Percentiles rank a stretch among this genome's conserved stretches.
Evolutionary conservation across 2,329 filamentous ascomycete genomes (phyloP).

Genomic region (Chrysoporthe puriensis): DNA sequence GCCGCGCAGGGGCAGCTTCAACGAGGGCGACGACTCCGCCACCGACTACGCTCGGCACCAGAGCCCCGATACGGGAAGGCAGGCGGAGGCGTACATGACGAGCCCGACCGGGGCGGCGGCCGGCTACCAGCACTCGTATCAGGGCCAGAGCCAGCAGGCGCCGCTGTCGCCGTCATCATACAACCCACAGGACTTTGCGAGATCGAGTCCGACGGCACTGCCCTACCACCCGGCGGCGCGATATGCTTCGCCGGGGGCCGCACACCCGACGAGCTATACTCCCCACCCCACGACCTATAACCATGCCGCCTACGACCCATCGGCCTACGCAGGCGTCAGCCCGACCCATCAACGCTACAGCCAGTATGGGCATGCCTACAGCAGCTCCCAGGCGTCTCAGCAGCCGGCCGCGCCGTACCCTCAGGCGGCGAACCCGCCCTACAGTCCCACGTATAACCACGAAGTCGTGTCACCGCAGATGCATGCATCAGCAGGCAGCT

Average conservation of each 20-base stretch:
- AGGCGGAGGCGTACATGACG: conserved; percentile 68
- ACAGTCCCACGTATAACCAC: conserved; percentile 31
- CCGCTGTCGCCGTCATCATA: conserved; percentile 59
- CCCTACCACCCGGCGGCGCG: conserved; percentile 52
- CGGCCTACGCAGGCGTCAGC: conserved; percentile 56
- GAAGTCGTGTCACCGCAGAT: conserved; percentile 24
- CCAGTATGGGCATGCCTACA: conserved; percentile 49
- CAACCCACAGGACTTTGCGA: conserved; percentile 70
- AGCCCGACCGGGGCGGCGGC: conserved; percentile 52
- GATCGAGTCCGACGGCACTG: conserved; percentile 56
- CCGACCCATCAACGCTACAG: conserved; percentile 55
- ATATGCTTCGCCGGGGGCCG: conserved; percentile 39
- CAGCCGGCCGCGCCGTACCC: conserved; percentile 40
- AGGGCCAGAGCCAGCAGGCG: conserved; percentile 48
- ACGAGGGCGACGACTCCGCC: conserved; percentile 72
- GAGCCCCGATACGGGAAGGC: conserved; percentile 32
- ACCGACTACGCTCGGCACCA: conserved; percentile 45
- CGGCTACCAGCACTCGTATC: conserved; percentile 57
- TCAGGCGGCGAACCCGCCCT: conserved; percentile 44
- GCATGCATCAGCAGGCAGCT: conserved; percentile 24
- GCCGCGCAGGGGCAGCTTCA: conserved; percentile 70
- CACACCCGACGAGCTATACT: conserved; percentile 38
- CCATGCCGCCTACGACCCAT: conserved; percentile 61
- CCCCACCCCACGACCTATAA: conserved; percentile 51
- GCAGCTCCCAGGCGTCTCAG: conserved; percentile 42